Conservation (phyloP, 768 basidiomycete genomes). For the Steccherinum ochraceum region DNA sequence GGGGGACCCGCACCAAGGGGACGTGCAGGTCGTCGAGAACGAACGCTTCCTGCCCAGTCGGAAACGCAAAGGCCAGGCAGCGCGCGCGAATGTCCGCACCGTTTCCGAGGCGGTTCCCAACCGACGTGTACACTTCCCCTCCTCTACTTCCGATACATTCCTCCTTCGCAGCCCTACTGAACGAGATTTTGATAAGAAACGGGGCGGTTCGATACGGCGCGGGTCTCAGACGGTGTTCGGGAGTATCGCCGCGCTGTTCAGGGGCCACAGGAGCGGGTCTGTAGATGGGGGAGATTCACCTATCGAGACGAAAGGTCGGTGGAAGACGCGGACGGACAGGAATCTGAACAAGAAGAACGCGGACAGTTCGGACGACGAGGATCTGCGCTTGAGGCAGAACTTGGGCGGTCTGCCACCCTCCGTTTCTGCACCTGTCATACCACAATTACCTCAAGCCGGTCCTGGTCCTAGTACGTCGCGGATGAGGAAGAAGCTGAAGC, state of each 20-base stretch:
- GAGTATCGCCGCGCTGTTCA: constrained; percentile 41
- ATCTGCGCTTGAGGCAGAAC: not conserved
- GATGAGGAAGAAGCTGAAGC: constrained; percentile 15
- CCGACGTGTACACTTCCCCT: not conserved
- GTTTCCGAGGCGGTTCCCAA: constrained; percentile 4
- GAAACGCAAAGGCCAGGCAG: constrained; percentile 9
- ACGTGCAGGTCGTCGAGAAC: constrained; percentile 49
- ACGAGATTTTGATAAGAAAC: not conserved
- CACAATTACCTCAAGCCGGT: constrained; percentile 1
- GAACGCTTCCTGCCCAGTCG: constrained; percentile 31
- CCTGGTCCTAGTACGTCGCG: not conserved
- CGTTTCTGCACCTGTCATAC: not conserved
- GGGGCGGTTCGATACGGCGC: constrained; percentile 1
- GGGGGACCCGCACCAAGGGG: constrained; percentile 18
- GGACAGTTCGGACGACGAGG: constrained; percentile 25
- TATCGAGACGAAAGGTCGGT: constrained; percentile 9
- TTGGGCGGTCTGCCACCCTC: not conserved
- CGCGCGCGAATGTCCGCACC: constrained; percentile 2
- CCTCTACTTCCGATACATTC: constrained; percentile 3
- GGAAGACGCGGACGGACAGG: constrained; percentile 32
- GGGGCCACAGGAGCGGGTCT: constrained; percentile 2
- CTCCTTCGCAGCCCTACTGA: not conserved
- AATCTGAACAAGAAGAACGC: constrained; percentile 22
- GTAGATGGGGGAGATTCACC: constrained; percentile 2
- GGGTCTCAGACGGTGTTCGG: constrained; percentile 36